A percentile compares a stretch with the other conserved stretches of the same genome.
Evolutionary conservation across 805 yeast species (phyloP).

Genomic region (Myxozyma vanderwaltii): DNA sequence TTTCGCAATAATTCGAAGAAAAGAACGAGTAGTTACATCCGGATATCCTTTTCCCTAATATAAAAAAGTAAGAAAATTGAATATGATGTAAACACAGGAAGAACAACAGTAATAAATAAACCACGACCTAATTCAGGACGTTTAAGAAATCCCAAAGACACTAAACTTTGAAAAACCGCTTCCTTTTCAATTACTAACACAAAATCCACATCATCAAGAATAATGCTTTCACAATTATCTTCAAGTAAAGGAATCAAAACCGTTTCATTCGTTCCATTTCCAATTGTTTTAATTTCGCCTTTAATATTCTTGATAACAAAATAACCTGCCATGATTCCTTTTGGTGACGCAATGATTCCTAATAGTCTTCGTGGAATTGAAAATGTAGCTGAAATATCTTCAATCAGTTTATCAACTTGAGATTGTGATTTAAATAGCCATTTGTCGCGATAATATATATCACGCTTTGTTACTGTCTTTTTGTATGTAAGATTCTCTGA

Average conservation of each 20-base stretch:
- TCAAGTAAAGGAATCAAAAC: conserved; percentile 45
- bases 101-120: conserved; percentile 48
- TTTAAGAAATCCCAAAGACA: conserved; percentile 6
- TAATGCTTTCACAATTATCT: conserved; percentile 34
- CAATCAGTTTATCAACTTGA: conserved; percentile 47
- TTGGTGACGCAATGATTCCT: conserved; percentile 43
- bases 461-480: conserved; percentile 50
- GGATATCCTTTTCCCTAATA: conserved; percentile 64
- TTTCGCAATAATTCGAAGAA: conserved; percentile 43
- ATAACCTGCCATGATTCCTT: conserved; percentile 25
- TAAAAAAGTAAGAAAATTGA: too few relatives aligned
- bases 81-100: background rate
- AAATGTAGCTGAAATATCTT: conserved; percentile 46
- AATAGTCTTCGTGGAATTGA: conserved; percentile 46
- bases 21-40: conserved; percentile 54
- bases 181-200: conserved; percentile 57
- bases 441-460: conserved; percentile 61
- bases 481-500: conserved; percentile 13
- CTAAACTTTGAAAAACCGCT: conserved; percentile 30
- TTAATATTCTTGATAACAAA: conserved; percentile 1
- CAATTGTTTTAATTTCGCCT: background rate
- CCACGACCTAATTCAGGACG: conserved; percentile 25
- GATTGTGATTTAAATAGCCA: conserved; percentile 52
- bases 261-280: conserved; percentile 1
- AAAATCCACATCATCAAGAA: conserved; percentile 36